phyloP scores from a whole-genome alignment of 2,329 filamentous ascomycete genomes.

The Cadophora sp. region DNA sequence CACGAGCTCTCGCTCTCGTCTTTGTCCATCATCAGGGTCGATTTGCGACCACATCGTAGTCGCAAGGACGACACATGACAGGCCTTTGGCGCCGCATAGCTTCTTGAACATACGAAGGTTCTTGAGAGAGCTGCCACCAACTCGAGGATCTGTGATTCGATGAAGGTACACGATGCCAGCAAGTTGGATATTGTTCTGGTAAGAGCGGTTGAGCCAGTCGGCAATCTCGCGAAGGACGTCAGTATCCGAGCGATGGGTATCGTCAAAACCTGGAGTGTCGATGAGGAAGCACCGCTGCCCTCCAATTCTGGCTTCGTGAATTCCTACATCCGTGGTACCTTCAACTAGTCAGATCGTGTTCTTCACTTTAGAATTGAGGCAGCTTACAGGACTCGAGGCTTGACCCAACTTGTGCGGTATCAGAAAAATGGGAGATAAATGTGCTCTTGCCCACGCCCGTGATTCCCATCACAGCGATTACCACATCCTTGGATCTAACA shows the following conservation, averaged over 20 bases:
- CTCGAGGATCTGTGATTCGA: constrained; percentile 46
- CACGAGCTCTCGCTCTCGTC: neutral
- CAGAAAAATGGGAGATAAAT: neutral
- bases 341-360: neutral
- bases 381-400: neutral
- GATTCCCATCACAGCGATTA: neutral
- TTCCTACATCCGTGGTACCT: neutral
- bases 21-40: neutral
- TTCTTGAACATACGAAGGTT: constrained; percentile 50
- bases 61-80: neutral
- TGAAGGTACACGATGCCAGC: constrained; percentile 49
- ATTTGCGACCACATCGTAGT: neutral
- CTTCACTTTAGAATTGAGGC: neutral
- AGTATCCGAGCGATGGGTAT: constrained; percentile 44
- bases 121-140: constrained; percentile 44
- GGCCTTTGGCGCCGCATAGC: constrained; percentile 41
- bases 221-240: constrained; percentile 45
- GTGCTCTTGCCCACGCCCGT: neutral
- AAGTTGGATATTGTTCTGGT: constrained; percentile 37
- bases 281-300: constrained; percentile 34
- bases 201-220: constrained; percentile 37
- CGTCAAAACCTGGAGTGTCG: constrained; percentile 53
- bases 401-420: neutral
- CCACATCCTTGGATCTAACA: neutral
- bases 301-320: neutral